Percentiles rank a stretch among this genome's conserved stretches.
Conservation (phyloP, 1,139 yeast species). For the Magnusiomyces ingens region DNA sequence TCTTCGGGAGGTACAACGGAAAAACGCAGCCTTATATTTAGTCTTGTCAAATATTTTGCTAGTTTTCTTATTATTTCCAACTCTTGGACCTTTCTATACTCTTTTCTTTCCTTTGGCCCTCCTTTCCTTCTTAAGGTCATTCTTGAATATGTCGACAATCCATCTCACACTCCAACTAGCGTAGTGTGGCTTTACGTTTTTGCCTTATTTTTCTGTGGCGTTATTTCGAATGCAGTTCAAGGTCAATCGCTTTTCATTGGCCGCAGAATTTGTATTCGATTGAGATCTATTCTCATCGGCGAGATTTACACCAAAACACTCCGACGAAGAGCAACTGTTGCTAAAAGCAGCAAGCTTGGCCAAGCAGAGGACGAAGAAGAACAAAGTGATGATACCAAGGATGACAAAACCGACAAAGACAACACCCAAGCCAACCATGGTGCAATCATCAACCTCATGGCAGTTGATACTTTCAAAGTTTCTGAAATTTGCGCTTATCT, state of each 20-base stretch:
- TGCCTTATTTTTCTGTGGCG: conserved; percentile 59
- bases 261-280: conserved; percentile 84
- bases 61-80: conserved; percentile 58
- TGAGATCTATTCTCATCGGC: conserved; percentile 84
- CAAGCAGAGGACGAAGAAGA: too few relatives aligned
- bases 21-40: conserved; percentile 39
- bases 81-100: conserved; percentile 61
- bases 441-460: conserved; percentile 89
- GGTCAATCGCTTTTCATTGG: conserved; percentile 88
- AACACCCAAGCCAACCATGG: conserved; percentile 64
- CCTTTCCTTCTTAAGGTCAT: conserved; percentile 69
- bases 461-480: conserved; percentile 90
- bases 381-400: conserved; percentile 18
- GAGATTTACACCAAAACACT: conserved; percentile 90
- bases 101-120: conserved; percentile 67
- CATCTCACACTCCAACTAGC: conserved; percentile 50
- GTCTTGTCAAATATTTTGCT: conserved; percentile 56
- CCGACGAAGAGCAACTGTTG: conserved; percentile 63
- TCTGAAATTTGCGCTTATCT: conserved; percentile 43
- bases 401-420: conserved; percentile 15
- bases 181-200: conserved; percentile 87
- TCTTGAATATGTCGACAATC: conserved; percentile 78
- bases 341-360: conserved; percentile 24
- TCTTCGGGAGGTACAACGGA: conserved; percentile 19
- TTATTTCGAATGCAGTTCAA: conserved; percentile 53